Conservation (phyloP, 1,139 yeast genomes). For the Yamadazyma dushanensis region DNA sequence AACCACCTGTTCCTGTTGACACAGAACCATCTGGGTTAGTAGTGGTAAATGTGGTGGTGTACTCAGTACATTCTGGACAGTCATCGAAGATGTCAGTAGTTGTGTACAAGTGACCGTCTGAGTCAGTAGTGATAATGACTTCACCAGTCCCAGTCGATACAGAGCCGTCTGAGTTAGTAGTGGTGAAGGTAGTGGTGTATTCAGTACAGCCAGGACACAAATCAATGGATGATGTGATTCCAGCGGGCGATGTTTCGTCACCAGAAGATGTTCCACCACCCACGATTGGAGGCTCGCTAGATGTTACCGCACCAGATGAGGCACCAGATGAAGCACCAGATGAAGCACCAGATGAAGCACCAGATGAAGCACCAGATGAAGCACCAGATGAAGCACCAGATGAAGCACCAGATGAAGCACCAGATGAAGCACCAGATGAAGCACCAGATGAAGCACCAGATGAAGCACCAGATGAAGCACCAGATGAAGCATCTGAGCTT, state of each 20-base stretch:
- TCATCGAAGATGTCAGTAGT: slow-evolving; percentile 12
- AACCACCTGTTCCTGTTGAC: slow-evolving; percentile 11
- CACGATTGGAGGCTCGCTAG: no score
- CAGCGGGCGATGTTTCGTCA: slow-evolving; percentile 10
- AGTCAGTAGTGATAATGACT: slow-evolving; percentile 11
- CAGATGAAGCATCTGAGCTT: no score
- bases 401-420: no score
- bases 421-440: no score
- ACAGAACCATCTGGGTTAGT: slow-evolving; percentile 12
- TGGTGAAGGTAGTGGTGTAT: slow-evolving; percentile 9
- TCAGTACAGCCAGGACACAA: slow-evolving; percentile 14
- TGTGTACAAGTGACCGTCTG: slow-evolving; percentile 12
- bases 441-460: no score
- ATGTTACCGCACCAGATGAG: no score
- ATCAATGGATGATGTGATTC: slow-evolving; percentile 12
- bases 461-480: no score
- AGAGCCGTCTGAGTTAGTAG: slow-evolving; percentile 9
- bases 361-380: no score
- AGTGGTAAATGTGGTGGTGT: slow-evolving; percentile 5
- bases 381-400: no score
- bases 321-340: no score
- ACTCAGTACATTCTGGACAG: slow-evolving; percentile 13
- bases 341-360: no score
- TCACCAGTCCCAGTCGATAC: slow-evolving; percentile 5
- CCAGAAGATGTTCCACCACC: slow-evolving; percentile 11